Percentiles rank a stretch among this genome's conserved stretches.
phyloP scores from a whole-genome alignment of 1,284 basidiomycete species.

The Filobasidium uniguttulatum region DNA sequence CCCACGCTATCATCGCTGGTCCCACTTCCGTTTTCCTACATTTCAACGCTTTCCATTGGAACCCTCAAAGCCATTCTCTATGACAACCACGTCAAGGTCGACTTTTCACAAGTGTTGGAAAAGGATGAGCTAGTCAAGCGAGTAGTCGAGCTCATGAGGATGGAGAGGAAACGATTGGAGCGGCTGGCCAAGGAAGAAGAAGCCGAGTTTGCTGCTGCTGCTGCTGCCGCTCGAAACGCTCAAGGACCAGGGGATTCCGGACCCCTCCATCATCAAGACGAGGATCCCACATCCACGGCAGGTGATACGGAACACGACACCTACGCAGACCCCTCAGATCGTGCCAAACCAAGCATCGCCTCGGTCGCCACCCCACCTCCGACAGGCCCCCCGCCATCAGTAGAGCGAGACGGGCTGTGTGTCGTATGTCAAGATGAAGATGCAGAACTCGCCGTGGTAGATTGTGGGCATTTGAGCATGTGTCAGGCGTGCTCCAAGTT shows the following conservation, averaged over 20 bases:
- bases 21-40: slow-evolving; percentile 44
- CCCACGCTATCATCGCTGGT: slow-evolving; percentile 54
- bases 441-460: slow-evolving; percentile 77
- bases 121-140: slow-evolving; percentile 53
- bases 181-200: slow-evolving; percentile 34
- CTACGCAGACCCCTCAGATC: slow-evolving; percentile 13
- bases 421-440: slow-evolving; percentile 83
- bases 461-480: slow-evolving; percentile 81
- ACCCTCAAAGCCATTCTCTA: slow-evolving; percentile 61
- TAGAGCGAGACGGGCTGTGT: slow-evolving; percentile 61
- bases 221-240: not conserved
- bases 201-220: slow-evolving; percentile 18
- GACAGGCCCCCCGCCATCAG: slow-evolving; percentile 30
- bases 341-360: not conserved
- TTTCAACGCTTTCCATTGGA: slow-evolving; percentile 50
- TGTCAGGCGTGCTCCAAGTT: slow-evolving; percentile 70
- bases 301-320: too few relatives aligned
- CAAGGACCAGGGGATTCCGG: too few relatives aligned
- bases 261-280: too few relatives aligned
- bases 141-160: slow-evolving; percentile 49
- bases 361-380: slow-evolving; percentile 18
- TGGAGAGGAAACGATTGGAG: slow-evolving; percentile 45
- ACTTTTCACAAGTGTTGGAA: slow-evolving; percentile 37
- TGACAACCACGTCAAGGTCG: slow-evolving; percentile 40
- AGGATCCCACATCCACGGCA: too few relatives aligned